Conservation (phyloP, 306 rosid species). For the Prunus dulcis region DNA sequence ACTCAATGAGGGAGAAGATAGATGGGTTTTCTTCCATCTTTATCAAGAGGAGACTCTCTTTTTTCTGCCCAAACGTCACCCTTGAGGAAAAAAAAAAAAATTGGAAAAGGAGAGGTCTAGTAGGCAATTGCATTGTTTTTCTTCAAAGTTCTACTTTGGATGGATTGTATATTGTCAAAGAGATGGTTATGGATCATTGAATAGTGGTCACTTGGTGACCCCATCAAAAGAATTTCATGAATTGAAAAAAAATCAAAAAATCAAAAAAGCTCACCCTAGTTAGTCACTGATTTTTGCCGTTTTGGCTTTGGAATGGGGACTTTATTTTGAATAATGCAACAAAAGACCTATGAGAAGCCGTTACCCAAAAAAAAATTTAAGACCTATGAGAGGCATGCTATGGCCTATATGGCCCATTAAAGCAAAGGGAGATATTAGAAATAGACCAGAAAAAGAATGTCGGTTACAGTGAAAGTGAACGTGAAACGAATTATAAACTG, state of each 20-base stretch:
- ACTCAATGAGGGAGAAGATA: background rate
- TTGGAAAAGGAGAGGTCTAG: background rate
- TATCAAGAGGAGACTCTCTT: constrained; percentile 16
- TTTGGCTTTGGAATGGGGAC: background rate
- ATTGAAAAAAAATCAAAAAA: background rate
- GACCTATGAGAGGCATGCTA: too few relatives aligned
- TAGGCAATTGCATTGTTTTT: background rate
- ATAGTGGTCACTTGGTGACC: constrained; percentile 12
- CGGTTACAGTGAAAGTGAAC: too few relatives aligned
- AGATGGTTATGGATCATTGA: constrained; percentile 23
- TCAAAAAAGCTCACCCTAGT: constrained; percentile 29
- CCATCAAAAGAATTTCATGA: constrained; percentile 9
- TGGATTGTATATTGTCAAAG: constrained; percentile 27
- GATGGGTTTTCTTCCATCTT: constrained; percentile 8
- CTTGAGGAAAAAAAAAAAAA: constrained; percentile 5
- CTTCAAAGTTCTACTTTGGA: constrained; percentile 27
- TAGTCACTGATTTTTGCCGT: constrained; percentile 12
- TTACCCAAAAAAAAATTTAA: too few relatives aligned
- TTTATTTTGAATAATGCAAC: background rate
- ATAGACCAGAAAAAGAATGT: too few relatives aligned
- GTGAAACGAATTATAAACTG: too few relatives aligned
- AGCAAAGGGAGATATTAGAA: too few relatives aligned
- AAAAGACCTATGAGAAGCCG: too few relatives aligned
- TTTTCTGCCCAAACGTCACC: constrained; percentile 16
- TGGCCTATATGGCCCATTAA: too few relatives aligned